Evolutionary conservation across 2,329 filamentous ascomycete species (phyloP), one percentile per base, ranked within the genome.

Genomic region (Arthroderma uncinatum): DNA sequence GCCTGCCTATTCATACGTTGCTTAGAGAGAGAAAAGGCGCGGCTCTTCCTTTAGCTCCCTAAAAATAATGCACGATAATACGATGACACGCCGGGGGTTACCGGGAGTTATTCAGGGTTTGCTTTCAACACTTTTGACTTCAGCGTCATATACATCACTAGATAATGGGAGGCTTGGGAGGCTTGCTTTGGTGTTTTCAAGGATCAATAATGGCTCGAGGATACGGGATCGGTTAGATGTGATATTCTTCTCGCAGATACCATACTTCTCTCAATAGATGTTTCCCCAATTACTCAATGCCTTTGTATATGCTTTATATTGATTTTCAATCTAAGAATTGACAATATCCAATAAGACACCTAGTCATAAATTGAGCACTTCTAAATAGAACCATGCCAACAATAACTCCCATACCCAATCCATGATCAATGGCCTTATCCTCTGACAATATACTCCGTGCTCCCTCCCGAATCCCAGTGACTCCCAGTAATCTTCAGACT

Each of bases 1-100:
- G 1, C 71, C 74, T 4, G 74, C 72, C 0, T 77, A 77, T 59
- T 67, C 69, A 42, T 77, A 77, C 59, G 63, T 76, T 58, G 74
- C 74, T 54, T 74, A 63, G 62, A 53, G 9, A 25, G 9, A 21
- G 21, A 2, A 7, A 47, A n/a, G n/a, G 4, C 28, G 28, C 12
- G 8, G 10, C 9, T 30, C 25, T 52, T 34, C 48, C 7, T 7
- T 34, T 2, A 34, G n/a, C 2, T n/a, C 10, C 12, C 8, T 52
- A 16, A n/a, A 33, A 25, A n/a, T 50, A 50, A 25, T 2, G 12
- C 14, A 30, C 8, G 23, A 47, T n/a, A 16, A 25, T 48, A 25
- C 42, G 42, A 28, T 50, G 47, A 10, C 25, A 33, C 12, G 25
- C 2, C 21, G 39, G 39, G 39, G 8, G 39, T 42, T 33, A 16